Percentiles rank a stretch among this genome's conserved stretches.
Evolutionary conservation across 306 rosid species (phyloP).

Genomic region (Lablab purpureus): DNA sequence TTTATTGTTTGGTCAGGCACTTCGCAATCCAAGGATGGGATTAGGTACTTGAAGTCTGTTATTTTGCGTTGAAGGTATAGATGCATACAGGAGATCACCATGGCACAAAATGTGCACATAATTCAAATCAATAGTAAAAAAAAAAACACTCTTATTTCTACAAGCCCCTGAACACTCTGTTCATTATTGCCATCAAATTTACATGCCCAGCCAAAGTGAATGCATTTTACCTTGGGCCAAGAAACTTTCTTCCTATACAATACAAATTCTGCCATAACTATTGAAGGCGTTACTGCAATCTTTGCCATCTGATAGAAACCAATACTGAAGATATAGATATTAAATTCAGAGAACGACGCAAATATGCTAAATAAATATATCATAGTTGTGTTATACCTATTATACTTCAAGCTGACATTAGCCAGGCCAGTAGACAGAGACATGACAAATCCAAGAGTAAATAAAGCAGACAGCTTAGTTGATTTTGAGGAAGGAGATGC

Average conservation of each 20-base stretch:
- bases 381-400: constrained; percentile 63
- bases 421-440: constrained; percentile 88
- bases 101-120: constrained; percentile 11
- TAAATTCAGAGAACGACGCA: constrained; percentile 43
- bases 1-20: neutral
- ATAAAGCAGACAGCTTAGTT: constrained; percentile 60
- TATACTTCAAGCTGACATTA: constrained; percentile 88
- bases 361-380: constrained; percentile 22
- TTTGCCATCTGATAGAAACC: constrained; percentile 97
- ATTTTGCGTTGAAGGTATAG: neutral
- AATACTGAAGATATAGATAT: constrained; percentile 67
- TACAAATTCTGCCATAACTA: constrained; percentile 79
- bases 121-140: neutral
- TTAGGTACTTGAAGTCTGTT: neutral
- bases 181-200: neutral
- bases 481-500: constrained; percentile 76
- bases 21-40: neutral
- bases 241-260: constrained; percentile 73
- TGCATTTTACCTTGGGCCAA: constrained; percentile 60
- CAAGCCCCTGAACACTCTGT: neutral
- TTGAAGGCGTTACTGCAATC: constrained; percentile 86
- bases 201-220: constrained; percentile 34
- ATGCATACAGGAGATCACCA: constrained; percentile 9
- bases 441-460: constrained; percentile 87
- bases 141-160: neutral